Conservation (phyloP, 2,329 filamentous ascomycete genomes). For the Mycosphaerella arachidis region DNA sequence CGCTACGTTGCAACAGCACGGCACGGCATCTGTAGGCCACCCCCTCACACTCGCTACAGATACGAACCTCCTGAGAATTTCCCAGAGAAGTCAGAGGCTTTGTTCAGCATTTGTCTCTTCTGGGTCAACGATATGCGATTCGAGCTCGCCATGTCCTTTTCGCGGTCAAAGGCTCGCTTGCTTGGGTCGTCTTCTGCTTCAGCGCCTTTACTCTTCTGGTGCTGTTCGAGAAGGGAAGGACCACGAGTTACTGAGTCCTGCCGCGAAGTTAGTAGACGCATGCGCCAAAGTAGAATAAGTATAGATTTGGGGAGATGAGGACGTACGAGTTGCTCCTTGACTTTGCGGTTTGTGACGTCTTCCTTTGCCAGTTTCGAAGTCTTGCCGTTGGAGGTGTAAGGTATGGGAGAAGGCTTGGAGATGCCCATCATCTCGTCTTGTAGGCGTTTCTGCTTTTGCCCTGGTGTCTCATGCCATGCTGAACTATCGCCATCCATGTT, state of each 20-base stretch:
- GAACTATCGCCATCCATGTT: slow-evolving; percentile 44
- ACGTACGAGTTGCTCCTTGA: slow-evolving; percentile 57
- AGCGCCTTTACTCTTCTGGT: slow-evolving; percentile 43
- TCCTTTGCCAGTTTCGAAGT: slow-evolving; percentile 14
- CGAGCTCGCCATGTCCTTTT: slow-evolving; percentile 86
- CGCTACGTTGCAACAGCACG: background rate
- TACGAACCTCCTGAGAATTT: slow-evolving; percentile 72
- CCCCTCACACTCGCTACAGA: slow-evolving; percentile 35
- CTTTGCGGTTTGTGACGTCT: slow-evolving; percentile 35
- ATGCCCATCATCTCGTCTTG: slow-evolving; percentile 80
- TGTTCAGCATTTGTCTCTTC: slow-evolving; percentile 71
- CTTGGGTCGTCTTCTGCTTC: slow-evolving; percentile 81
- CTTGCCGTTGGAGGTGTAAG: slow-evolving; percentile 6
- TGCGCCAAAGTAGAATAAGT: background rate
- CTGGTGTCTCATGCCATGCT: slow-evolving; percentile 88
- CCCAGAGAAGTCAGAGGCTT: slow-evolving; percentile 74
- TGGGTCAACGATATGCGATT: slow-evolving; percentile 64
- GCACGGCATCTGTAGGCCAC: background rate
- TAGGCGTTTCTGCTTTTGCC: slow-evolving; percentile 76
- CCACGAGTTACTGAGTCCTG: slow-evolving; percentile 38
- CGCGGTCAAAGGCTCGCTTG: slow-evolving; percentile 78
- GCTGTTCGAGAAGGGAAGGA: slow-evolving; percentile 45
- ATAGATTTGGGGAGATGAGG: background rate
- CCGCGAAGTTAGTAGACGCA: slow-evolving; percentile 24
- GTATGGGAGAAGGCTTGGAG: slow-evolving; percentile 38